Conservation (phyloP, 257 asterid genomes). For the Solanum microdontum region DNA sequence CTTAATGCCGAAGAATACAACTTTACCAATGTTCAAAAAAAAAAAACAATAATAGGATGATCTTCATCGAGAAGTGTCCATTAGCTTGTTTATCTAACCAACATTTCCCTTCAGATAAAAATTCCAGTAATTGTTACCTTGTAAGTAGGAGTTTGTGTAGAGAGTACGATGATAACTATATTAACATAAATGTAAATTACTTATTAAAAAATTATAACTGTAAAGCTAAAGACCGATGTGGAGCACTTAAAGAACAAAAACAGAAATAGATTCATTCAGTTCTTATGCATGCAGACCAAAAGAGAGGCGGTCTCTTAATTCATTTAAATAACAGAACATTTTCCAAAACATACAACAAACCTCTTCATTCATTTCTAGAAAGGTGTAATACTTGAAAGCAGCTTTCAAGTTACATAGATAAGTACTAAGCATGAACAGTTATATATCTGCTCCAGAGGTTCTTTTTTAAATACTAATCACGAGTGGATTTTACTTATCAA, state of each 20-base stretch:
- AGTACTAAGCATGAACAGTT: background rate
- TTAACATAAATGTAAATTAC: background rate
- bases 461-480: background rate
- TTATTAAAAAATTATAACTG: background rate
- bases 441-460: background rate
- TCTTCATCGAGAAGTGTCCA: background rate
- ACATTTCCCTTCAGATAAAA: background rate
- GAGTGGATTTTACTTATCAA: background rate
- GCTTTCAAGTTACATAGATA: background rate
- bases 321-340: background rate
- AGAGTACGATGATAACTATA: background rate
- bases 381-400: background rate
- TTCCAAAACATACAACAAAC: background rate
- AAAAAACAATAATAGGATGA: background rate
- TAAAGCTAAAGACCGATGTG: background rate
- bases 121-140: background rate
- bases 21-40: too few species aligned
- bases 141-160: background rate
- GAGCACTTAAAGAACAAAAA: background rate
- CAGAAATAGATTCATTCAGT: background rate
- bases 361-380: background rate
- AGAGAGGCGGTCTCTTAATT: background rate
- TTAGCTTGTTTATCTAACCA: background rate
- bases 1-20: too few species aligned
- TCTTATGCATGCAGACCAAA: background rate